phyloP scores from a whole-genome alignment of 768 basidiomycete species.

The Suillus weaverae region DNA sequence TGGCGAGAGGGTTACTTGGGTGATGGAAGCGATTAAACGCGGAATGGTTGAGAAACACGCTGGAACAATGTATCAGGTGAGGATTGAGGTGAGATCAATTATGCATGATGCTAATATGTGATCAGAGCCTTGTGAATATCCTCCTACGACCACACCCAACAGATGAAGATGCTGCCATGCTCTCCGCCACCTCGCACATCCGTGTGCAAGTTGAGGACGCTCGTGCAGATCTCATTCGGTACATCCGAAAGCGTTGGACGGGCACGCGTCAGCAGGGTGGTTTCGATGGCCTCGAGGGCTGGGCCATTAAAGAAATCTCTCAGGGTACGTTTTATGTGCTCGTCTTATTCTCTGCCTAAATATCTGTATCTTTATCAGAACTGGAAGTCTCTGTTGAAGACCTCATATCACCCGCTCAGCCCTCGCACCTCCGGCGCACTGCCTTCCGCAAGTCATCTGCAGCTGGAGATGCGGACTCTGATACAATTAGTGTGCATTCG shows the following conservation, averaged over 20 bases:
- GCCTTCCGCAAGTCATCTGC: constrained; percentile 3
- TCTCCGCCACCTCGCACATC: constrained; percentile 69
- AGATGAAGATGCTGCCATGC: constrained; percentile 57
- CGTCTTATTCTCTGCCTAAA: not conserved
- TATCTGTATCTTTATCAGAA: constrained; percentile 42
- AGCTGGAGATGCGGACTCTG: constrained; percentile 34
- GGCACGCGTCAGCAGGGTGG: constrained; percentile 73
- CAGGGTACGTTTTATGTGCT: constrained; percentile 24
- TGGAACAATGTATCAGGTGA: constrained; percentile 73
- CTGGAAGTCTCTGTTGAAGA: constrained; percentile 81
- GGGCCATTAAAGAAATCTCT: constrained; percentile 84
- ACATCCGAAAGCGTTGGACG: constrained; percentile 80
- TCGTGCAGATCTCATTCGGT: constrained; percentile 43
- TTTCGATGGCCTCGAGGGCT: constrained; percentile 80
- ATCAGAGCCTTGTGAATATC: constrained; percentile 72
- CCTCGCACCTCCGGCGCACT: constrained; percentile 17
- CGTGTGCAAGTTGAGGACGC: constrained; percentile 75
- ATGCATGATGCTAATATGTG: constrained; percentile 7
- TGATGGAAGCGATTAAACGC: constrained; percentile 64
- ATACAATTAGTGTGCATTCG: constrained; percentile 46
- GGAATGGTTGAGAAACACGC: constrained; percentile 67
- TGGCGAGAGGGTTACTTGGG: constrained; percentile 73
- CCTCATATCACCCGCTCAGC: constrained; percentile 51
- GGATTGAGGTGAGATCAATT: constrained; percentile 14
- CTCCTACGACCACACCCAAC: constrained; percentile 67